phyloP scores from a whole-genome alignment of 106 monocot genomes.

The Dendrobium huoshanense region DNA sequence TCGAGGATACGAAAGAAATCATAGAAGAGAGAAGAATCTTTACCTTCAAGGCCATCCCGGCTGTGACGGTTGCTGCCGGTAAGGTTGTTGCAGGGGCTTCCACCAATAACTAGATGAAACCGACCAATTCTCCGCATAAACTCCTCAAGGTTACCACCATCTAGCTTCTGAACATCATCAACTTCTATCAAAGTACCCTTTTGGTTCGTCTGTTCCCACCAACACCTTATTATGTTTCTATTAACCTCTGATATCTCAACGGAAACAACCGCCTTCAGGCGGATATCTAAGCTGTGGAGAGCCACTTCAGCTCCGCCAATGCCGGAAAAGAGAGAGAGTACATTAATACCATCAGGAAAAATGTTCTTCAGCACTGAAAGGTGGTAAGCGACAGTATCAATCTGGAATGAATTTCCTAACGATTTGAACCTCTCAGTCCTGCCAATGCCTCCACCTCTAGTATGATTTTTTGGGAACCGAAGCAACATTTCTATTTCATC shows the following conservation, averaged over 20 bases:
- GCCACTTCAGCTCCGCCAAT: conserved; percentile 93
- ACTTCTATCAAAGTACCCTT: conserved; percentile 45
- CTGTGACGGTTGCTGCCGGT: conserved; percentile 48
- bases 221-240: conserved; percentile 43
- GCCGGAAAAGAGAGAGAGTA: conserved; percentile 69
- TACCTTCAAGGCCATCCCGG: conserved; percentile 43
- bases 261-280: conserved; percentile 49
- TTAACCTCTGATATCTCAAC: conserved; percentile 62
- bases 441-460: conserved; percentile 50
- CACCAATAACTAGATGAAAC: conserved; percentile 60
- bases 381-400: conserved; percentile 82
- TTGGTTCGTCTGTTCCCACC: conserved; percentile 73
- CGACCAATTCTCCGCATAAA: conserved; percentile 26
- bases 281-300: conserved; percentile 57
- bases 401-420: conserved; percentile 71
- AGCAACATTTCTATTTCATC: conserved; percentile 63
- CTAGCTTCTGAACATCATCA: conserved; percentile 30
- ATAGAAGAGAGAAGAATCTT: conserved; percentile 47
- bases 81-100: conserved; percentile 63
- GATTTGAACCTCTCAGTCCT: conserved; percentile 61
- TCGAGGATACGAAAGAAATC: conserved; percentile 54
- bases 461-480: conserved; percentile 70
- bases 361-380: conserved; percentile 52
- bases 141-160: not conserved
- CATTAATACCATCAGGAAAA: conserved; percentile 60